Evolutionary conservation across 1,139 yeast genomes (phyloP), one percentile per base, ranked within the genome.

Genomic region (Candida mesenterica): DNA sequence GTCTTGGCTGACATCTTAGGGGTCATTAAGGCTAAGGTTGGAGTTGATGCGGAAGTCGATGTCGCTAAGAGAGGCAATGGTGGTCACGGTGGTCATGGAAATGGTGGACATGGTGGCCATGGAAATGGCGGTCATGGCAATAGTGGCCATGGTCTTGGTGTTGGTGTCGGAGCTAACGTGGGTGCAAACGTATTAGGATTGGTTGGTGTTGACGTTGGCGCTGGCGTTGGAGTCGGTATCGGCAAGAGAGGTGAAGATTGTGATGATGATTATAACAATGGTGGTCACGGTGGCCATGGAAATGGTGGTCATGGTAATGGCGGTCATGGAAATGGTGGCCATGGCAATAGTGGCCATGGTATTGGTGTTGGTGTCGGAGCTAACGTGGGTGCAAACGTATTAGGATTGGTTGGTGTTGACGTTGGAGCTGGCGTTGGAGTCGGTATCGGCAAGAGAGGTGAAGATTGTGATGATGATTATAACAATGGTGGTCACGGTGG

Each of bases 261-360:
- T 42, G 48, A 53, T 41, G 39, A 40, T 20, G 27, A 40, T 28
- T 49, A 41, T 24, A 40, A 50, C 38, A n/a, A 25, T 15, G 34
- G 29, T 30, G 28, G 15, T 15, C 31, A 28, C 10, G n/a, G 27
- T 12, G 28, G 23, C 19, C 19, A 24, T 14, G 37, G 32, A 12
- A 17, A 33, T 10, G 37, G 33, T 4, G 15, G 33, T 10, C 19
- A 30, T 4, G 32, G 31, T 3, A 12, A 28, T 13, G 24, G 25
- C 15, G 26, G 29, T 24, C 24, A 28, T 18, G 38, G n/a, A n/a
- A n/a, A n/a, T n/a, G n/a, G n/a, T n/a, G n/a, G n/a, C n/a, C n/a
- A n/a, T n/a, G n/a, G n/a, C n/a, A n/a, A n/a, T n/a, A n/a, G n/a
- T n/a, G n/a, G n/a, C n/a, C n/a, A n/a, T n/a, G n/a, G n/a, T n/a